phyloP scores from a whole-genome alignment of 192 early-diverging fungal genomes.

The Phlyctochytrium planicorne region DNA sequence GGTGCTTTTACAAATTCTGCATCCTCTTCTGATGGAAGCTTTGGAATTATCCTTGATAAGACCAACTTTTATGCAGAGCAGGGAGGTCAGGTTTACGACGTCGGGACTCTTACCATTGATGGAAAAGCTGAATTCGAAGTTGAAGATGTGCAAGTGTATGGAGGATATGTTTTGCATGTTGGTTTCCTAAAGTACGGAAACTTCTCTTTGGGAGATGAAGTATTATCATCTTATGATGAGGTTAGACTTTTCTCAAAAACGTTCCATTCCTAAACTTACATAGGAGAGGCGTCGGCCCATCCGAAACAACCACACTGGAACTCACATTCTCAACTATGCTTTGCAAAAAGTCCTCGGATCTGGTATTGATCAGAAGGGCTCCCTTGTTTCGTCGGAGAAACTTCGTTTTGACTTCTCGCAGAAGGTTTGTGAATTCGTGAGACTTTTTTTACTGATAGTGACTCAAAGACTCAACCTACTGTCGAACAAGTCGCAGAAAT shows the following conservation, averaged over 20 bases:
- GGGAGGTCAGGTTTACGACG: slow-evolving; percentile 95
- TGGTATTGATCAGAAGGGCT: slow-evolving; percentile 89
- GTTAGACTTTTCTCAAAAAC: slow-evolving; percentile 10
- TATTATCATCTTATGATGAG: slow-evolving; percentile 84
- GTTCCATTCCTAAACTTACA: not conserved
- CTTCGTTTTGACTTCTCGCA: slow-evolving; percentile 94
- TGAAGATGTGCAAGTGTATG: slow-evolving; percentile 89
- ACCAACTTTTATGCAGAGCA: slow-evolving; percentile 98
- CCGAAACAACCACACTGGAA: slow-evolving; percentile 94
- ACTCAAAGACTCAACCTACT: slow-evolving; percentile 54
- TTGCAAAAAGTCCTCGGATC: slow-evolving; percentile 82
- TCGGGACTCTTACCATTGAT: slow-evolving; percentile 82
- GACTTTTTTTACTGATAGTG: not conserved
- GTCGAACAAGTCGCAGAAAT: slow-evolving; percentile 68
- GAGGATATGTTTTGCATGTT: slow-evolving; percentile 94
- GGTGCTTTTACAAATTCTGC: slow-evolving; percentile 44
- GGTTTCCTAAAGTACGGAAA: slow-evolving; percentile 91
- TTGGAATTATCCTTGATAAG: slow-evolving; percentile 90
- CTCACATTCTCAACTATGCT: slow-evolving; percentile 95
- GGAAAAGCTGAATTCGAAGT: slow-evolving; percentile 85
- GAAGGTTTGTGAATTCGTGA: slow-evolving; percentile 52
- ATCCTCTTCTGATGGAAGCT: slow-evolving; percentile 53
- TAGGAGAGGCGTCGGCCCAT: slow-evolving; percentile 74
- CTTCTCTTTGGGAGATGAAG: slow-evolving; percentile 65
- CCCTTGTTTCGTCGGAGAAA: slow-evolving; percentile 93